These are phyloP conservation scores for Chrysoporthe deuterocubensis DNA, from an alignment of 2,329 filamentous ascomycete genomes.

Conservation along the genomic window DNA sequence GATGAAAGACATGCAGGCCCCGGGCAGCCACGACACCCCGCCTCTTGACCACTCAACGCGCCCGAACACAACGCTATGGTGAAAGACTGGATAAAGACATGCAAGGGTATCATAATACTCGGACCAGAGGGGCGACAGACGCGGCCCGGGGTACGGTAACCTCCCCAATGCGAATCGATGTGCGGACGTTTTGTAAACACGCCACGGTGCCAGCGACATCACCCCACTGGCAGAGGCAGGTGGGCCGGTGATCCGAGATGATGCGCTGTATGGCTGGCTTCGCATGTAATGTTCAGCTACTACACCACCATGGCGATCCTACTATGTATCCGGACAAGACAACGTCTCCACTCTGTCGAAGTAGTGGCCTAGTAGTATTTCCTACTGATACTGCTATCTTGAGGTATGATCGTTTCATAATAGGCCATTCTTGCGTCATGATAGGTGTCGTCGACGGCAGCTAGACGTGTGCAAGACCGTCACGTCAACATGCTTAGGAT, in stretches of 20 bases:
- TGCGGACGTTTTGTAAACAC: not conserved
- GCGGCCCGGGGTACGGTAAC: too few relatives aligned
- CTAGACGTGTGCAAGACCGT: not conserved
- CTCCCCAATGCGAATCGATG: not conserved
- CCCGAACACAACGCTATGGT: not conserved
- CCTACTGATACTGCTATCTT: not conserved
- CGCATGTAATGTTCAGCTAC: not conserved
- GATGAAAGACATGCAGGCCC: not conserved
- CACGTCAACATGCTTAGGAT: not conserved
- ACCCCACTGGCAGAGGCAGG: conserved; percentile 9
- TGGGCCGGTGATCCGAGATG: not conserved
- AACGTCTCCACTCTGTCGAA: not conserved
- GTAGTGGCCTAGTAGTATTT: not conserved
- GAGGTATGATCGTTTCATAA: not conserved
- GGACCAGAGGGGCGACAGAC: not conserved
- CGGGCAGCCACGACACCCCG: not conserved
- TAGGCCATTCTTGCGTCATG: not conserved
- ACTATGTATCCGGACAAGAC: not conserved
- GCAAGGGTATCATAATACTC: not conserved
- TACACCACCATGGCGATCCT: not conserved
- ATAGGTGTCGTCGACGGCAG: not conserved
- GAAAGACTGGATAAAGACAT: not conserved
- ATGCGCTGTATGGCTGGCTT: not conserved
- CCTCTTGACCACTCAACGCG: not conserved
- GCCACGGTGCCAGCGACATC: not conserved